Conservation (phyloP, 1,139 yeast genomes). For the Yamadazyma atmosphaerica region DNA sequence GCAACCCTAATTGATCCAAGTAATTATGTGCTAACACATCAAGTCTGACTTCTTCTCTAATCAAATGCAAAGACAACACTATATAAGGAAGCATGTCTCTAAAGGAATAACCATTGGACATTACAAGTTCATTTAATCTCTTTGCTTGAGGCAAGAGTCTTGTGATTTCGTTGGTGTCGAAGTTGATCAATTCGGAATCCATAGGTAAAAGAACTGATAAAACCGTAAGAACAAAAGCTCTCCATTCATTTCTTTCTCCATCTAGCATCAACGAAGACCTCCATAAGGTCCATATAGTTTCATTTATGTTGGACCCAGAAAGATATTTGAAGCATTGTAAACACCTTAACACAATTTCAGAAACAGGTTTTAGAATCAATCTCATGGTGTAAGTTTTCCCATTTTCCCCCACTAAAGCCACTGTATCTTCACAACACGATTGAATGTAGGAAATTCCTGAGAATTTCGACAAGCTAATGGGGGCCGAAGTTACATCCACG, state of each 20-base stretch:
- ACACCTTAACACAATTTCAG: constrained; percentile 41
- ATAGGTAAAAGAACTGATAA: constrained; percentile 50
- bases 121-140: constrained; percentile 23
- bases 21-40: constrained; percentile 46
- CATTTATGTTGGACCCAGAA: constrained; percentile 58
- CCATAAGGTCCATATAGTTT: constrained; percentile 65
- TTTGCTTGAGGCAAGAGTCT: constrained; percentile 39
- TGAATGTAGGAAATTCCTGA: constrained; percentile 22
- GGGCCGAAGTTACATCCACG: constrained; percentile 48
- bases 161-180: constrained; percentile 37
- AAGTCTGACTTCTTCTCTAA: constrained; percentile 73
- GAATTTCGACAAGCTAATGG: constrained; percentile 22
- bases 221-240: constrained; percentile 55
- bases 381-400: constrained; percentile 31
- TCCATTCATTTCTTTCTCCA: constrained; percentile 57
- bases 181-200: constrained; percentile 15
- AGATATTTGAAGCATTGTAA: constrained; percentile 52
- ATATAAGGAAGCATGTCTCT: constrained; percentile 59
- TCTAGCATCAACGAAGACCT: constrained; percentile 51
- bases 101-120: constrained; percentile 37
- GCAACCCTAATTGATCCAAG: constrained; percentile 43
- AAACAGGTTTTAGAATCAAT: constrained; percentile 48
- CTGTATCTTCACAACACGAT: constrained; percentile 29
- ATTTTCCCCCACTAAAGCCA: constrained; percentile 24
- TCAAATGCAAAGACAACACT: constrained; percentile 68